Base-by-base conservation (phyloP, 106 monocot species). In the Narthecium ossifragum region DNA sequence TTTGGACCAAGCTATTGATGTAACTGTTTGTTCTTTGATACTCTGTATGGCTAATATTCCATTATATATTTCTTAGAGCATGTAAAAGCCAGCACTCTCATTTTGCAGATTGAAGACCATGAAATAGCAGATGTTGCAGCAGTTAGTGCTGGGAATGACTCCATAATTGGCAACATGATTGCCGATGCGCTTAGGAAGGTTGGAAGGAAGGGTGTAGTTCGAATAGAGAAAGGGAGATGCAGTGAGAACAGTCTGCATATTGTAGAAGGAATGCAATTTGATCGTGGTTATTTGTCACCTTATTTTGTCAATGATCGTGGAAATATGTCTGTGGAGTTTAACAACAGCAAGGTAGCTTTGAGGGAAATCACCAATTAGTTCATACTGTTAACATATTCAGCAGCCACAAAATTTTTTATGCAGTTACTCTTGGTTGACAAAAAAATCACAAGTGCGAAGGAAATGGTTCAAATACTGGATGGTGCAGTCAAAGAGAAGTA, bases 231-330 rank as follows among this genome's bases (percentile, higher is more conserved):
- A 70, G 96, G 96, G 23, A 90, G 81, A 63, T 86, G 96, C 73
- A 80, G 90, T 13, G 96, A 96, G 46, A 96, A 90, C 47, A 73
- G 18, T 55, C 90, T 96, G 25, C 86, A 90, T 51, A 86, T 96
- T 25, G 90, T 96, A 7, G 96, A 96, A 64, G 96, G 96, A 46
- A 96, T 96, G 96, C 96, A 96, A 48, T 96, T 90, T 76, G 96
- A 96, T 48, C 86, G 90, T 55, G 96, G 96, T 21, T 90, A 90
- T 34, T 86, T 90, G 15, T 96, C 90, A 37, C 96, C 96, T 2
- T 96, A 96, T 67, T 96, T 96, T 49, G 90, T 96, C 15, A 90
- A 86, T n/a, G 96, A 96, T 51, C 86, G 90, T 48, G 90, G 90
- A 57, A 96, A 96, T 60, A 96, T 90, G 90, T 69, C 83, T 28